These are phyloP conservation scores for Claviceps purpurea DNA, from an alignment of 2,329 filamentous ascomycete species.

Conservation along the genomic window DNA sequence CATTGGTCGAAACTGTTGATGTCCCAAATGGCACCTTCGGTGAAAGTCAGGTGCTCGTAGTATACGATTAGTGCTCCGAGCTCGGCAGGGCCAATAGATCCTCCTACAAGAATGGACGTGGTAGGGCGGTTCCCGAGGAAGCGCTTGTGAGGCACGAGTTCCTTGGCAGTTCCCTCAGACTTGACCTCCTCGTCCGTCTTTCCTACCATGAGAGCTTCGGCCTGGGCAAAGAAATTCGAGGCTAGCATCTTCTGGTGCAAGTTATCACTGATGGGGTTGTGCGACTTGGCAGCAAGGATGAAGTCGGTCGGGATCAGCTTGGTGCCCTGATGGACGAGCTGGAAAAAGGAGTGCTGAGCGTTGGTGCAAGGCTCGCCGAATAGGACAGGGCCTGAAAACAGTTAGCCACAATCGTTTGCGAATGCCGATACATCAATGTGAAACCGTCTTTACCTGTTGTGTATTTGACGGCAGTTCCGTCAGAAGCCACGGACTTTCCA, in stretches of 20 bases:
- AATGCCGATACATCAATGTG: background rate
- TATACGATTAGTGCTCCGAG: constrained; percentile 93
- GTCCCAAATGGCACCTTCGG: constrained; percentile 95
- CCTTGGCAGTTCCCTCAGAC: constrained; percentile 57
- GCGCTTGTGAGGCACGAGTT: constrained; percentile 93
- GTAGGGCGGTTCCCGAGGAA: constrained; percentile 97
- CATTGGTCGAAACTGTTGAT: constrained; percentile 99
- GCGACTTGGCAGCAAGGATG: constrained; percentile 88
- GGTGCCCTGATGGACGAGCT: constrained; percentile 96
- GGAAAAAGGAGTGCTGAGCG: constrained; percentile 99
- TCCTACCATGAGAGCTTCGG: constrained; percentile 81
- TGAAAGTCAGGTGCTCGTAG: constrained; percentile 98
- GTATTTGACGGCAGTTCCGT: constrained; percentile 85
- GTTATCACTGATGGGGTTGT: constrained; percentile 88
- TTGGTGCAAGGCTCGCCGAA: constrained; percentile 99
- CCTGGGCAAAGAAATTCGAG: constrained; percentile 83
- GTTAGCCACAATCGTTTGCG: background rate
- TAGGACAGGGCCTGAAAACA: constrained; percentile 55
- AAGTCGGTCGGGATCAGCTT: constrained; percentile 98
- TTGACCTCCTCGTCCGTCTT: constrained; percentile 72
- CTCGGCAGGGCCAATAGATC: constrained; percentile 86
- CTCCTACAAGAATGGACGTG: constrained; percentile 79
- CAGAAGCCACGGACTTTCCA: constrained; percentile 90
- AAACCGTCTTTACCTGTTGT: constrained; percentile 51
- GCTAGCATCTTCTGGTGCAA: constrained; percentile 94